Percentiles rank a stretch among this genome's conserved stretches.
phyloP scores from a whole-genome alignment of 805 yeast species.

The Clavispora carvajalis region DNA sequence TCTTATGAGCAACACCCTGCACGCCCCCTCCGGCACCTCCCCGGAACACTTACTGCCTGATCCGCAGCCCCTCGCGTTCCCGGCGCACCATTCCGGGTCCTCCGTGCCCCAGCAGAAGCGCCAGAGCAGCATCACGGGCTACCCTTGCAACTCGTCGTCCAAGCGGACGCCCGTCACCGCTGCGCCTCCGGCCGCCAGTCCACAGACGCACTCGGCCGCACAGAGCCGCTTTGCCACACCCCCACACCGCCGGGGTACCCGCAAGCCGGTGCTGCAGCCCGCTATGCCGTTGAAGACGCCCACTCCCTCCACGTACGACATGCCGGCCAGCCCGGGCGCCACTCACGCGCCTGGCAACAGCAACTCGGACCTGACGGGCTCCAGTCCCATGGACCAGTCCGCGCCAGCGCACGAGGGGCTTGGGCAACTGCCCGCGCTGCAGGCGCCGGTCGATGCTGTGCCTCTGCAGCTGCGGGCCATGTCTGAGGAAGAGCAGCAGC shows the following conservation, averaged over 20 bases:
- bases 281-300: slow-evolving; percentile 27
- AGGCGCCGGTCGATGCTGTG: background rate
- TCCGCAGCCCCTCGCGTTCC: background rate
- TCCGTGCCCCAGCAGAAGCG: slow-evolving; percentile 28
- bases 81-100: background rate
- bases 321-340: slow-evolving; percentile 36
- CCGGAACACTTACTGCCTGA: background rate
- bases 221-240: slow-evolving; percentile 3
- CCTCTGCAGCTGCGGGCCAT: slow-evolving; percentile 24
- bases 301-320: slow-evolving; percentile 37
- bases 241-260: slow-evolving; percentile 3
- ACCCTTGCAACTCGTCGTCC: slow-evolving; percentile 27
- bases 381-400: slow-evolving; percentile 25
- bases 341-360: slow-evolving; percentile 26
- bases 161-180: slow-evolving; percentile 28
- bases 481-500: slow-evolving; percentile 58
- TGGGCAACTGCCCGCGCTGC: background rate
- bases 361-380: slow-evolving; percentile 37
- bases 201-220: slow-evolving; percentile 3
- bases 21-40: background rate
- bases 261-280: slow-evolving; percentile 3
- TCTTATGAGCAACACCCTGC: slow-evolving; percentile 11
- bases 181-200: slow-evolving; percentile 12
- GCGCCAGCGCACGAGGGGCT: background rate
- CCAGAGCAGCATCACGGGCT: slow-evolving; percentile 34